Conservation (phyloP, 345 rosid genomes). For the Lagerstroemia speciosa region DNA sequence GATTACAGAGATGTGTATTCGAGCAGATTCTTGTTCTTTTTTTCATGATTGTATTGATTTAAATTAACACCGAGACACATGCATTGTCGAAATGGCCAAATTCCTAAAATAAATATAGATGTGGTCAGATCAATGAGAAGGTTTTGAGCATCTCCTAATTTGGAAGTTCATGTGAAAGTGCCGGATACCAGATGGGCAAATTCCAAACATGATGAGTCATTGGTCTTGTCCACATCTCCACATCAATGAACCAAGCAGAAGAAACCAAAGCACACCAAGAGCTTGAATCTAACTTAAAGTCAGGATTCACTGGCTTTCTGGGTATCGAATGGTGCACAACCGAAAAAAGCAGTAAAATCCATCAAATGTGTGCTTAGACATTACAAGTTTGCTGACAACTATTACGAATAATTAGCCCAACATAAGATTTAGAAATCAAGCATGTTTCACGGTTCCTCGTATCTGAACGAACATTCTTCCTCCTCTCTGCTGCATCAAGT, state of each 20-base stretch:
- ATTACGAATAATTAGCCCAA: background rate
- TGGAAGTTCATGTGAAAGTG: background rate
- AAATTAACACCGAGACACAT: no score
- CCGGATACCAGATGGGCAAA: slow-evolving; percentile 1
- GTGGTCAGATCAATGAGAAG: no score
- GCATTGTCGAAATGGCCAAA: no score
- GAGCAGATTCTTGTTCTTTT: slow-evolving; percentile 53
- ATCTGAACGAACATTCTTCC: background rate
- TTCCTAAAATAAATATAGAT: no score
- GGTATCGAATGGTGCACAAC: no score
- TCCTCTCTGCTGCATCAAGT: background rate
- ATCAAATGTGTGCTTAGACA: background rate
- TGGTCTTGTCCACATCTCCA: background rate
- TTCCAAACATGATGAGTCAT: background rate
- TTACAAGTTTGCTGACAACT: background rate
- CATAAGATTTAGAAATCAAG: background rate
- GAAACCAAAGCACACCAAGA: background rate
- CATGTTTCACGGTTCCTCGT: background rate
- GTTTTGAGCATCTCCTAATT: background rate
- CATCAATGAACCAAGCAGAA: background rate
- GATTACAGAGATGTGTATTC: slow-evolving; percentile 77
- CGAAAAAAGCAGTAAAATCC: no score
- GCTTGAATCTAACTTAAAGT: no score
- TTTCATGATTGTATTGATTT: no score
- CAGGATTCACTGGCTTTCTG: no score